Base-by-base conservation (phyloP, 371 early-diverging fungal genomes). In the Mortierella sp. region DNA sequence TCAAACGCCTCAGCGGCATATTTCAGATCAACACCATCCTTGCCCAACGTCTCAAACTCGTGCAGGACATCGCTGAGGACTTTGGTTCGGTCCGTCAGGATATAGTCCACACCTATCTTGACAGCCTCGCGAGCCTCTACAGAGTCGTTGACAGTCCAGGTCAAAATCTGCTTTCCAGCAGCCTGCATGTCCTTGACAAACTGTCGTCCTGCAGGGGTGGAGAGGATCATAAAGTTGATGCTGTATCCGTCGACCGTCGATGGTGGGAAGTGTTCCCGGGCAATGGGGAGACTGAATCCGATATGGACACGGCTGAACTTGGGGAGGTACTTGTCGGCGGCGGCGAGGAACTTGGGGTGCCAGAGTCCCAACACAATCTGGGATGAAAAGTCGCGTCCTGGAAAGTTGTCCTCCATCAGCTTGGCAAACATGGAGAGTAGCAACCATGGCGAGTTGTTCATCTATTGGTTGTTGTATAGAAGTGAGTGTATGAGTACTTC, bases 341-440 rank as follows among this genome's bases (percentile, higher is more conserved):
- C 86, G 11, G 88, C 78, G 8, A 94, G 78, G 77, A 90, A 94
- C 32, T 91, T 90, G 16, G 90, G 88, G 74, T 91, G 91, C 93
- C 94, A 93, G n/a, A 94, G 88, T 46, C 94, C 94, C 84, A 94
- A 85, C 12, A 92, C 88, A 29, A 94, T 81, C 70, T 89, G 90
- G 18, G 89, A 83, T 4, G 83, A 82, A 71, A 83, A 83, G 29
- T 87, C 86, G 3, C 90, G 81, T 54, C 80, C 76, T 10, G 89
- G 80, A 58, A 83, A 83, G 68, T 82, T 55, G 24, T 81, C 86
- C 71, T 86, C 71, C 46, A 86, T 76, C 54, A 86, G 70, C 63
- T 75, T 54, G 27, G 86, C 77, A 35, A 86, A 82, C 63, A 79
- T 86, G 68, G 77, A 71, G 38, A 85, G 49, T 8, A 86, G 44